phyloP scores from a whole-genome alignment of 805 yeast species.

The Wickerhamomyces silvicola region DNA sequence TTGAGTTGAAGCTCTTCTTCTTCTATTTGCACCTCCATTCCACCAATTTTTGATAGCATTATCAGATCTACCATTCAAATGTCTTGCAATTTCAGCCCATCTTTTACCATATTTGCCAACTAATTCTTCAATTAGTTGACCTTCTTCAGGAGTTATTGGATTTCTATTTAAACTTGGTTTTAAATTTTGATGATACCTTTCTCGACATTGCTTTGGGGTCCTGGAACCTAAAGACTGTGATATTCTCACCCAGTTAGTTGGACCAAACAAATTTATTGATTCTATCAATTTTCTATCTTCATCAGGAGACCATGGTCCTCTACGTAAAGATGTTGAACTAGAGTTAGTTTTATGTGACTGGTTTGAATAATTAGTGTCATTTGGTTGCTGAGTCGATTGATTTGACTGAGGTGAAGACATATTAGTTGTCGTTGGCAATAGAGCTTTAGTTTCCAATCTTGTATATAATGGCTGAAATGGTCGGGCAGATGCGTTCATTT shows the following conservation, averaged over 20 bases:
- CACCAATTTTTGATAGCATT: slow-evolving; percentile 94
- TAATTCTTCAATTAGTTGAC: slow-evolving; percentile 69
- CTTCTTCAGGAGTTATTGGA: slow-evolving; percentile 84
- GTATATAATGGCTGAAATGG: slow-evolving; percentile 2
- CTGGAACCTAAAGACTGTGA: slow-evolving; percentile 67
- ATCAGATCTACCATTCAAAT: slow-evolving; percentile 81
- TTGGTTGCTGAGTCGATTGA: slow-evolving; percentile 1
- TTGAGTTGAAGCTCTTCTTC: slow-evolving; percentile 48
- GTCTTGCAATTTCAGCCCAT: slow-evolving; percentile 93
- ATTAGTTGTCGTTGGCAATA: slow-evolving; percentile 1
- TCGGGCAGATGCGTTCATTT: no score
- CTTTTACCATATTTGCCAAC: slow-evolving; percentile 77
- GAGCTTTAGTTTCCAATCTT: slow-evolving; percentile 3
- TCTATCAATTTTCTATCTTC: slow-evolving; percentile 73
- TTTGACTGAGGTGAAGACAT: neutral
- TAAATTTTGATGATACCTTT: slow-evolving; percentile 84
- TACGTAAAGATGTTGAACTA: slow-evolving; percentile 24
- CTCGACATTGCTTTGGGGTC: slow-evolving; percentile 89
- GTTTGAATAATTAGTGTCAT: slow-evolving; percentile 2
- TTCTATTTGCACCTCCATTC: slow-evolving; percentile 88
- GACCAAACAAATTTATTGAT: slow-evolving; percentile 64
- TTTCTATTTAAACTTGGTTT: slow-evolving; percentile 77
- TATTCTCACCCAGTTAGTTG: slow-evolving; percentile 85
- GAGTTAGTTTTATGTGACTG: slow-evolving; percentile 1
- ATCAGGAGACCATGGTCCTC: slow-evolving; percentile 89